Evolutionary conservation across 345 rosid species (phyloP).

Genomic region (Pseudoturritis turrita): DNA sequence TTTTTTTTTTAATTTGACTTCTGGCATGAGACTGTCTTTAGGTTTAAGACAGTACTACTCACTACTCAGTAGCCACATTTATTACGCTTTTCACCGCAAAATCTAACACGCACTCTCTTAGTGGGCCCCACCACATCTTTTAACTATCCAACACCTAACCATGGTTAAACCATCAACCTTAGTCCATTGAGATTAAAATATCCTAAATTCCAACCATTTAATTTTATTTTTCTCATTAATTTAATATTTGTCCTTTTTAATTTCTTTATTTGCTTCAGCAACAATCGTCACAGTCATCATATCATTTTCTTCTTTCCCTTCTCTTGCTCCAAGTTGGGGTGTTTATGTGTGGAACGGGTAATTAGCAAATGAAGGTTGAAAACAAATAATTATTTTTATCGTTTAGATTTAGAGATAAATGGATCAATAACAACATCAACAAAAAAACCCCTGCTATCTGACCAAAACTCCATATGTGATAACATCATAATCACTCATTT

Average conservation of each 20-base stretch:
- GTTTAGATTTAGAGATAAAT: too few species aligned
- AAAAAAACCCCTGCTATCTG: too few species aligned
- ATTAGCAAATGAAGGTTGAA: too few species aligned
- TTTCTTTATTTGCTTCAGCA: slow-evolving; percentile 21
- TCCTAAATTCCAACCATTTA: not conserved
- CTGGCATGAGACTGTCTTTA: slow-evolving; percentile 12
- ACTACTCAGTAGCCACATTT: slow-evolving; percentile 23
- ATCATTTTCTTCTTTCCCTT: slow-evolving; percentile 21
- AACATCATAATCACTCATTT: too few species aligned
- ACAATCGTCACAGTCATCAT: slow-evolving; percentile 27
- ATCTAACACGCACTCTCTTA: slow-evolving; percentile 31
- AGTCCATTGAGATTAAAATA: not conserved
- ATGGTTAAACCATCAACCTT: slow-evolving; percentile 22
- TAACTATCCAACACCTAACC: slow-evolving; percentile 10
- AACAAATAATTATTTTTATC: too few species aligned
- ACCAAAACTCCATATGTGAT: too few species aligned
- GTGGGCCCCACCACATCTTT: not conserved
- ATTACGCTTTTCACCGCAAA: slow-evolving; percentile 31
- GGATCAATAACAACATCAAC: too few species aligned
- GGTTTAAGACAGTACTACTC: slow-evolving; percentile 14
- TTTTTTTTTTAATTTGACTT: not conserved
- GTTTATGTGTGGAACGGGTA: too few species aligned
- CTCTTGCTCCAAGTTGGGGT: not conserved
- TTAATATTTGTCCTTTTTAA: not conserved
- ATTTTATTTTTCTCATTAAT: not conserved